Evolutionary conservation across 2,329 filamentous ascomycete species (phyloP).

Genomic region (Madurella fahalii): DNA sequence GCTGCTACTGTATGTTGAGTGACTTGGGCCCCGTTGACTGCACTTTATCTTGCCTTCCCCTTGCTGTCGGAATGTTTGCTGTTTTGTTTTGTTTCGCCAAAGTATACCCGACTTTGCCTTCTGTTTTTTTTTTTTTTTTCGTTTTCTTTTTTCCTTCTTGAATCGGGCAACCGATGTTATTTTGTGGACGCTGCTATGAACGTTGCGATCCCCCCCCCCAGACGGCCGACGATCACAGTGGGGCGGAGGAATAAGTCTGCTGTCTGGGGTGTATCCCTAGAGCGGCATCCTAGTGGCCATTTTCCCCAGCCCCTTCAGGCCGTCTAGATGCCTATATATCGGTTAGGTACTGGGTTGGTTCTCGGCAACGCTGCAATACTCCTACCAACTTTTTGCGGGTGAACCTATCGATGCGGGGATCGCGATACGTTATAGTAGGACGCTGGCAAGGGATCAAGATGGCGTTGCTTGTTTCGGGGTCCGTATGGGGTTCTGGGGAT

Average conservation of each 20-base stretch:
- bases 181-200: background rate
- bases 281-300: background rate
- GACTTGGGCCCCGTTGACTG: background rate
- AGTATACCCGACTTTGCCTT: slow-evolving; percentile 18
- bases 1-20: slow-evolving; percentile 69
- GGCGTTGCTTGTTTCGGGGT: background rate
- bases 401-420: background rate
- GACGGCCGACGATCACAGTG: background rate
- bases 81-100: slow-evolving; percentile 7
- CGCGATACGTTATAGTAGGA: background rate
- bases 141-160: background rate
- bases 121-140: background rate
- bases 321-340: background rate
- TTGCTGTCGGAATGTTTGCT: background rate
- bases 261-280: too few relatives aligned
- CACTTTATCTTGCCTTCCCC: background rate
- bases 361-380: background rate
- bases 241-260: too few relatives aligned
- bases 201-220: background rate
- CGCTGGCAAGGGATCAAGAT: background rate
- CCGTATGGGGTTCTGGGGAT: background rate
- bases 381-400: background rate
- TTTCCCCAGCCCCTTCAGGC: background rate
- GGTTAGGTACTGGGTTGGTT: background rate
- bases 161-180: background rate